Evolutionary conservation across 441 rosid genomes (phyloP), one percentile per base, ranked within the genome.

Genomic region (Euphorbia celastroides): DNA sequence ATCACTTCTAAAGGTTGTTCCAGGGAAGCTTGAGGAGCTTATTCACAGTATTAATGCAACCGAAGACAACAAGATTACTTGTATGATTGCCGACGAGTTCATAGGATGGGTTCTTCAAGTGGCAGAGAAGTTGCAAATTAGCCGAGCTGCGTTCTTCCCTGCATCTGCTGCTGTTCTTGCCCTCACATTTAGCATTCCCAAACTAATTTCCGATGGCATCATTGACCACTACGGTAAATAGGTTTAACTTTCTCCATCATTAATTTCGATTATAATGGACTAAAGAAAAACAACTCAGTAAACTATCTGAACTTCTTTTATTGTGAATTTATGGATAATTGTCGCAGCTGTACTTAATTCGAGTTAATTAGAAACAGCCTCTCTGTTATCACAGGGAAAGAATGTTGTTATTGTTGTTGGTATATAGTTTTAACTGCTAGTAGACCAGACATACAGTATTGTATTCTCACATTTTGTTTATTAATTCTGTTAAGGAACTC

Each of bases 1-100:
- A 46, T 56, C 64, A 9, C 67, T 67, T 0, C 28, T 27, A 3
- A 13, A 2, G 2, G 65, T 72, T 36, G 77, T 78, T 82, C 79
- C 77, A 0, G 59, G 41, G 13, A 27, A 55, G 31, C 31, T 55
- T 7, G 59, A 55, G 59, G 16, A 55, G n/a, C 59, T 55, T 55
- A 55, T 55, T 55, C n/a, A 25, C 30, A 55, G n/a, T 13, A 55
- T 25, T 25, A 55, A 55, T 55, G 32, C 31, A 25, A 10, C 16
- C 0, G 32, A 55, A 55, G n/a, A 25, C 13, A 19, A 55, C 13
- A 55, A 25, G 59, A 25, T 25, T 55, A 55, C 59, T 26, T 55
- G 32, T 55, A 12, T 55, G 5, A 25, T 55, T 55, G 31, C 32
- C 14, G 59, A 55, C 2, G 5, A 0, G 5, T 2, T 10, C 14